Percentiles rank a stretch among this genome's conserved stretches.
These are phyloP conservation scores for Aspergillus bertholletiae DNA, from an alignment of 495 filamentous ascomycete species.

Conservation along the genomic window DNA sequence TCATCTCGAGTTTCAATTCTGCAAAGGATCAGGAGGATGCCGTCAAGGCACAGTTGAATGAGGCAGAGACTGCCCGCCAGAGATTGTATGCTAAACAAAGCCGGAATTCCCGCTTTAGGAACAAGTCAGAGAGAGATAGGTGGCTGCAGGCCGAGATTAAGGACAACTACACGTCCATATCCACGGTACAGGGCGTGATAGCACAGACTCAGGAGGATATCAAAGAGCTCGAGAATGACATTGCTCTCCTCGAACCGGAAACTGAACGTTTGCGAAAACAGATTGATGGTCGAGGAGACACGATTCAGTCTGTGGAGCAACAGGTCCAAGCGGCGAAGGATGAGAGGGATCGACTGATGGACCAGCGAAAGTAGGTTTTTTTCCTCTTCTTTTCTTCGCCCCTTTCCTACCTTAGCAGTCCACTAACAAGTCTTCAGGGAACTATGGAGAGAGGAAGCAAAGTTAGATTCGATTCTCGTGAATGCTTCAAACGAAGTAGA, in stretches of 20 bases:
- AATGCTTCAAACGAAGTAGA: constrained; percentile 72
- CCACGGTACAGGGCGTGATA: constrained; percentile 75
- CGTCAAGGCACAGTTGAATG: constrained; percentile 65
- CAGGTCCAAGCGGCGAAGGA: constrained; percentile 78
- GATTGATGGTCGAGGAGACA: constrained; percentile 74
- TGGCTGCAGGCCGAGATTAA: constrained; percentile 79
- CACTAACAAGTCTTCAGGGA: constrained; percentile 41
- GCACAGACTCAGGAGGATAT: constrained; percentile 85
- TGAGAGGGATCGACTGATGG: constrained; percentile 70
- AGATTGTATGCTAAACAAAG: constrained; percentile 93
- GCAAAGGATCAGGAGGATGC: constrained; percentile 69
- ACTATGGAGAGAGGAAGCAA: constrained; percentile 87
- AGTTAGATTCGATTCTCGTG: constrained; percentile 70
- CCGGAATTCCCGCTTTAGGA: constrained; percentile 82
- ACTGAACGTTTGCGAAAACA: constrained; percentile 65
- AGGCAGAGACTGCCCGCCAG: constrained; percentile 70
- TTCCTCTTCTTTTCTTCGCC: background rate
- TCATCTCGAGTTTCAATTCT: constrained; percentile 71
- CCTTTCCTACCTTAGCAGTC: background rate
- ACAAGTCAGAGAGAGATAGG: constrained; percentile 80
- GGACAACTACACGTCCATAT: constrained; percentile 70
- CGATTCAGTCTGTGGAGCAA: constrained; percentile 64
- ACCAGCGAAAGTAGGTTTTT: constrained; percentile 72
- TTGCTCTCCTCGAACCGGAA: constrained; percentile 67
- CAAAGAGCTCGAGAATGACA: constrained; percentile 64